A percentile compares a stretch with the other conserved stretches of the same genome.
Conservation (phyloP, 73 alveolate genomes). For the Tetrahymena thermophila region DNA sequence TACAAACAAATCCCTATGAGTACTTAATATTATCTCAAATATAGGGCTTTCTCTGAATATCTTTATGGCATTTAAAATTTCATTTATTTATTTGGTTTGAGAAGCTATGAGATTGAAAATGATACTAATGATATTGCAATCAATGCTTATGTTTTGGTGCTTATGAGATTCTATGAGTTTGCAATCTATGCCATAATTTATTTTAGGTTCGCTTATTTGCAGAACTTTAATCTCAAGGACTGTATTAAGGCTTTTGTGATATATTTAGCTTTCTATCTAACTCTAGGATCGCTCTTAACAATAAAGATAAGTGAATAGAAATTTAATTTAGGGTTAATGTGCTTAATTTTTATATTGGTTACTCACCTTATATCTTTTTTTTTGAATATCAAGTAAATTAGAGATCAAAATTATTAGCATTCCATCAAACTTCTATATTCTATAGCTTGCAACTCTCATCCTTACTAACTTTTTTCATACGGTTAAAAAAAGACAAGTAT, state of each 20-base stretch:
- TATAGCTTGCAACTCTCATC: neutral
- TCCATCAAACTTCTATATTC: neutral
- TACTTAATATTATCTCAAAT: neutral
- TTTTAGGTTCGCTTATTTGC: neutral
- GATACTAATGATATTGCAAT: neutral
- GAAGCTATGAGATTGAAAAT: neutral
- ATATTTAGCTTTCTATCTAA: neutral
- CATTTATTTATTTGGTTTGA: neutral
- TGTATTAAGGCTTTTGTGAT: neutral
- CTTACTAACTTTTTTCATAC: neutral
- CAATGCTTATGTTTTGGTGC: neutral
- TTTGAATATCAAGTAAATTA: neutral
- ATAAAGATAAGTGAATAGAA: neutral
- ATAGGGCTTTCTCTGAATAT: neutral
- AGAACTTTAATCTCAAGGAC: neutral
- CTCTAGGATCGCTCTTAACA: neutral
- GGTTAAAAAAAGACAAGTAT: neutral
- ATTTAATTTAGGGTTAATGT: neutral
- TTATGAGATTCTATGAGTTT: neutral
- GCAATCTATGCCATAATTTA: neutral
- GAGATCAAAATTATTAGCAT: neutral
- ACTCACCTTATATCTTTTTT: neutral
- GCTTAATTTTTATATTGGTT: neutral
- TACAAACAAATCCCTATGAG: neutral
- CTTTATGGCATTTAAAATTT: neutral